Evolutionary conservation across 768 basidiomycete genomes (phyloP).

Genomic region (Podaxis carcinomalis): DNA sequence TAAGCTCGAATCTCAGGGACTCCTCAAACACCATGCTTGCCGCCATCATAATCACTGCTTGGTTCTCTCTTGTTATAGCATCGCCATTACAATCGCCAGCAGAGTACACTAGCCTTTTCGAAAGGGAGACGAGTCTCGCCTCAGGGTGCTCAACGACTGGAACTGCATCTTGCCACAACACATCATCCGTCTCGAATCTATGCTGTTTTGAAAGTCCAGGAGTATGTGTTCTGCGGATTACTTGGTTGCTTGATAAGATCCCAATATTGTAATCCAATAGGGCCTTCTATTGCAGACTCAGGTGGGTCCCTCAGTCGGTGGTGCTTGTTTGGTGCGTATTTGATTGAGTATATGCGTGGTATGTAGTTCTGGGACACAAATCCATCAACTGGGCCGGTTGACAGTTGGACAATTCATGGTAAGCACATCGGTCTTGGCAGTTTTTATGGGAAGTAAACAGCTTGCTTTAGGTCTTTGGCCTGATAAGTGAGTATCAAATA

Average conservation of each 20-base stretch:
- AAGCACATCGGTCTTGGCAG: conserved; percentile 11
- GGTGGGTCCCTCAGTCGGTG: conserved; percentile 14
- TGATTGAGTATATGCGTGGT: not conserved
- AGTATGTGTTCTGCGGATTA: conserved; percentile 31
- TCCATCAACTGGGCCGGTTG: conserved; percentile 53
- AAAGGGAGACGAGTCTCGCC: conserved; percentile 22
- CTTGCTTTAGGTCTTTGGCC: conserved; percentile 54
- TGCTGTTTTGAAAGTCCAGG: conserved; percentile 70
- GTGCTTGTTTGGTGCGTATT: not conserved
- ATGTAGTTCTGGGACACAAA: conserved; percentile 69
- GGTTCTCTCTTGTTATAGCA: not conserved
- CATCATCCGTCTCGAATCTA: conserved; percentile 35
- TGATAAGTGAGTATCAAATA: conserved; percentile 42
- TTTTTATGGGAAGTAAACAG: not conserved
- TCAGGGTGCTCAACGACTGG: conserved; percentile 54
- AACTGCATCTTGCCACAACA: conserved; percentile 50
- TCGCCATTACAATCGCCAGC: conserved; percentile 1
- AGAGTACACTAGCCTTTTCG: conserved; percentile 17
- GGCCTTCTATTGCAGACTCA: conserved; percentile 55
- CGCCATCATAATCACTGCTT: not conserved
- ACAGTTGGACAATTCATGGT: conserved; percentile 79
- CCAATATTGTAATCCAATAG: conserved; percentile 26
- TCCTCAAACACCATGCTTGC: not conserved
- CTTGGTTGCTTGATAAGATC: not conserved
- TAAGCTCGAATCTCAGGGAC: not conserved